Evolutionary conservation across 176 grass and related monocot species (phyloP).

Genomic region (Phragmites australis): DNA sequence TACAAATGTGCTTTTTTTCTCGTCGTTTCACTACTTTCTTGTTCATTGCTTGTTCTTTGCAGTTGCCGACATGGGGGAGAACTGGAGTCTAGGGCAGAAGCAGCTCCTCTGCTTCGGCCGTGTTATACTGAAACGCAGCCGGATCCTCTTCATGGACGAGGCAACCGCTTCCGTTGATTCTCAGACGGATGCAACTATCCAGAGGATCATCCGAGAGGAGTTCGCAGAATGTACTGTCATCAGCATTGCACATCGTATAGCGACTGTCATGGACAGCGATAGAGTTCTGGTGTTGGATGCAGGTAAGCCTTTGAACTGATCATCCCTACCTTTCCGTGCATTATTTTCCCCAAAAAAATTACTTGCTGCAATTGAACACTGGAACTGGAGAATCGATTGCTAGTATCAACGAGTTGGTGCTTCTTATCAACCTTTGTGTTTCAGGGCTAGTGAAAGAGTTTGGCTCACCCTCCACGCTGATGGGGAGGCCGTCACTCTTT

Average conservation of each 20-base stretch:
- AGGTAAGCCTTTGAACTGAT: slow-evolving; percentile 42
- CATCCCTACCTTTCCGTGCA: not conserved
- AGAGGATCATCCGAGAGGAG: slow-evolving; percentile 86
- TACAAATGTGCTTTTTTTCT: no score
- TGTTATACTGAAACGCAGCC: slow-evolving; percentile 73
- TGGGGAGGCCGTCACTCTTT: slow-evolving; percentile 62
- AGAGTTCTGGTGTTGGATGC: slow-evolving; percentile 85
- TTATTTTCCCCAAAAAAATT: not conserved
- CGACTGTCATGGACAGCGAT: slow-evolving; percentile 86
- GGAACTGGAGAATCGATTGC: not conserved
- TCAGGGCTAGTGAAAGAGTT: slow-evolving; percentile 82
- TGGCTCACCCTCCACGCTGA: slow-evolving; percentile 69
- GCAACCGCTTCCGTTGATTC: slow-evolving; percentile 90
- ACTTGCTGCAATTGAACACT: not conserved
- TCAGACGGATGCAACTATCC: slow-evolving; percentile 76
- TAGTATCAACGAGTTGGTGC: not conserved
- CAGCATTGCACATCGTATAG: slow-evolving; percentile 89
- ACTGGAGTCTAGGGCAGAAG: slow-evolving; percentile 93
- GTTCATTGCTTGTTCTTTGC: not conserved
- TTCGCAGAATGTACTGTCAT: slow-evolving; percentile 71
- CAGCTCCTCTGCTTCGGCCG: slow-evolving; percentile 90
- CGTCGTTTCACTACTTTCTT: not conserved
- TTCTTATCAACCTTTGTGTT: slow-evolving; percentile 6
- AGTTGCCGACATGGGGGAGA: slow-evolving; percentile 93
- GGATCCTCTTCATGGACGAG: slow-evolving; percentile 91